Percentiles rank a stretch among this genome's conserved stretches.
Conservation (phyloP, 345 rosid species). For the Draba incana region DNA sequence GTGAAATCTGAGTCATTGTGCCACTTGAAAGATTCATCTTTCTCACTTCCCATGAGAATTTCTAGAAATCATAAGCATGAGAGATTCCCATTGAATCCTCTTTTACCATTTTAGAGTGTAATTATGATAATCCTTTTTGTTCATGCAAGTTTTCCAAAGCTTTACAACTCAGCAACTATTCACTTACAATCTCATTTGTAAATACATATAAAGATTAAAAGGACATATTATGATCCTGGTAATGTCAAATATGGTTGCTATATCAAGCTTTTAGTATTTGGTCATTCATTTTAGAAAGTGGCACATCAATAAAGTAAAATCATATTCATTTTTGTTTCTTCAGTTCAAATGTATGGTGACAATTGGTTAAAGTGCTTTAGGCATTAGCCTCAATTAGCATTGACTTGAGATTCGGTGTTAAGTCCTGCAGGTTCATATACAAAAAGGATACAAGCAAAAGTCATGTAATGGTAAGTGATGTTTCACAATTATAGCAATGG, state of each 20-base stretch:
- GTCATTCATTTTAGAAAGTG: slow-evolving; percentile 32
- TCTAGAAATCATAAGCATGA: slow-evolving; percentile 25
- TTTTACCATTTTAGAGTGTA: slow-evolving; percentile 34
- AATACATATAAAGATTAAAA: slow-evolving; percentile 5
- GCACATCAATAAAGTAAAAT: slow-evolving; percentile 11
- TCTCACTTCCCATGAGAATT: slow-evolving; percentile 19
- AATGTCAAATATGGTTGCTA: slow-evolving; percentile 25
- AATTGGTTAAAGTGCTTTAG: slow-evolving; percentile 19
- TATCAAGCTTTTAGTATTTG: slow-evolving; percentile 19
- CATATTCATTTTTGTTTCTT: slow-evolving; percentile 16
- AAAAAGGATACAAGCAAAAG: slow-evolving; percentile 10
- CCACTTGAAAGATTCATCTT: slow-evolving; percentile 34
- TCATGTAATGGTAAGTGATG: slow-evolving; percentile 12
- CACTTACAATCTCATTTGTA: slow-evolving; percentile 18
- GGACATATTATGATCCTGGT: slow-evolving; percentile 22
- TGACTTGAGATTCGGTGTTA: slow-evolving; percentile 7
- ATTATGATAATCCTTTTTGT: slow-evolving; percentile 34
- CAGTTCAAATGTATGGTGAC: background rate
- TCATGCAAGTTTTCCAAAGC: no score
- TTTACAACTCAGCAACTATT: slow-evolving; percentile 42
- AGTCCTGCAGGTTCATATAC: slow-evolving; percentile 22
- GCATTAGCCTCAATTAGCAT: slow-evolving; percentile 14
- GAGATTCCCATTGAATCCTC: slow-evolving; percentile 26
- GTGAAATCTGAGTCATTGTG: slow-evolving; percentile 32
- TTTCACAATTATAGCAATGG: slow-evolving; percentile 31